Evolutionary conservation across 2,329 filamentous ascomycete genomes (phyloP).

Genomic region (Pseudocercospora crystallina): DNA sequence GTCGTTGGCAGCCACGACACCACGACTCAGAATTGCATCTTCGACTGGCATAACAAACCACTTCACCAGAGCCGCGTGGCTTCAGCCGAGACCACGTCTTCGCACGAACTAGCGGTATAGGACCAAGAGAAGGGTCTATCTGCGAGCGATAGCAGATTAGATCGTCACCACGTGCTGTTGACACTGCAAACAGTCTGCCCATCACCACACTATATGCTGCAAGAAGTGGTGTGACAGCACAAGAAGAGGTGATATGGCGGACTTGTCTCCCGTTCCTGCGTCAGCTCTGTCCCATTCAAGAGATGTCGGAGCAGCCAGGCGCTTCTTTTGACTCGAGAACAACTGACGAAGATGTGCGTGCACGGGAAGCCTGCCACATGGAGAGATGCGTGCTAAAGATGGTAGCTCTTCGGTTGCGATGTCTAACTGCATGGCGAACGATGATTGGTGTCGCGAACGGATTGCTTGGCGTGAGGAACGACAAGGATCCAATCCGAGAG

Average conservation of each 20-base stretch:
- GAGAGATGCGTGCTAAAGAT: slow-evolving; percentile 4
- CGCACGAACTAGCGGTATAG: no score
- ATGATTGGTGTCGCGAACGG: neutral
- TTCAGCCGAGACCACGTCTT: no score
- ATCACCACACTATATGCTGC: no score
- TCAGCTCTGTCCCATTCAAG: neutral
- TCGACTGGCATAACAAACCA: no score
- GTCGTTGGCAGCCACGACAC: no score
- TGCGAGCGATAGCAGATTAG: no score
- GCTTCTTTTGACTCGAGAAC: neutral
- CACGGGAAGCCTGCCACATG: slow-evolving; percentile 9
- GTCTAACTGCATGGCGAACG: neutral
- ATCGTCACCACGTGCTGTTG: no score
- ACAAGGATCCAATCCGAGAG: slow-evolving; percentile 8
- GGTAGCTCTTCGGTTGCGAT: slow-evolving; percentile 5
- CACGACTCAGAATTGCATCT: no score
- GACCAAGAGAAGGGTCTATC: no score
- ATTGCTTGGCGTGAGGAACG: slow-evolving; percentile 4
- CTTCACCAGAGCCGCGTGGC: no score
- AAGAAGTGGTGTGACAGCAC: slow-evolving; percentile 5
- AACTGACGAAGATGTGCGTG: slow-evolving; percentile 3
- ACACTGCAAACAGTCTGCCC: no score
- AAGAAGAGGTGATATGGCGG: slow-evolving; percentile 7
- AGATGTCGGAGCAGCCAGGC: neutral
- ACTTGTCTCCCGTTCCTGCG: slow-evolving; percentile 11